A percentile compares a stretch with the other conserved stretches of the same genome.
phyloP scores from a whole-genome alignment of 2,329 filamentous ascomycete genomes.

The Escovopsis sp. region DNA sequence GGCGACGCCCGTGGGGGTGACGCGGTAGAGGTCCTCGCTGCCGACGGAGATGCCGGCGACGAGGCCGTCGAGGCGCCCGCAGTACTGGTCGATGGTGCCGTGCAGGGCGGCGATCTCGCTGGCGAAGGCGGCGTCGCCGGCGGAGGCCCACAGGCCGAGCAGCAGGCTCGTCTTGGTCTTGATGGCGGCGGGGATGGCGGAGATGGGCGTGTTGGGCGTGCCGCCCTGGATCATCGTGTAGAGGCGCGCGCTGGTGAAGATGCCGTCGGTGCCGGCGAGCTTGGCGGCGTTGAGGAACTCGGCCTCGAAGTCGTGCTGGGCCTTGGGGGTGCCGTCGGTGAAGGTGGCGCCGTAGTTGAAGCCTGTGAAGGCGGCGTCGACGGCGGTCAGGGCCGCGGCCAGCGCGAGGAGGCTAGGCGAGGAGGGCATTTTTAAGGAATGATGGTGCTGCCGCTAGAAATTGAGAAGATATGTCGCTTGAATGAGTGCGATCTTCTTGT shows the following conservation, averaged over 20 bases:
- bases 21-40: constrained; percentile 74
- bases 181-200: constrained; percentile 71
- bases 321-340: constrained; percentile 42
- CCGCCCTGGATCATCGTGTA: constrained; percentile 62
- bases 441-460: too few species aligned
- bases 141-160: constrained; percentile 72
- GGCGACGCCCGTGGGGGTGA: constrained; percentile 51
- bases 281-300: constrained; percentile 52
- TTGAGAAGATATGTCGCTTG: too few species aligned
- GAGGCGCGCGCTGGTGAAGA: constrained; percentile 54
- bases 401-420: constrained; percentile 18
- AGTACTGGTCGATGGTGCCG: constrained; percentile 53
- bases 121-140: constrained; percentile 42
- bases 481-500: too few species aligned
- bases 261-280: constrained; percentile 45
- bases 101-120: constrained; percentile 63
- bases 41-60: constrained; percentile 77
- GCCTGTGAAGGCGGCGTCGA: constrained; percentile 35
- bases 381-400: constrained; percentile 19
- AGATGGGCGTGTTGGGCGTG: constrained; percentile 47
- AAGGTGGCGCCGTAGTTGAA: constrained; percentile 61
- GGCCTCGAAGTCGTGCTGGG: constrained; percentile 49
- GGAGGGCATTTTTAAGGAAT: constrained; percentile 14
- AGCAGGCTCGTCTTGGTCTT: constrained; percentile 63
- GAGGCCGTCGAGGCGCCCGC: constrained; percentile 44